Evolutionary conservation across 495 filamentous ascomycete genomes (phyloP).

Genomic region (Letharia lupina): DNA sequence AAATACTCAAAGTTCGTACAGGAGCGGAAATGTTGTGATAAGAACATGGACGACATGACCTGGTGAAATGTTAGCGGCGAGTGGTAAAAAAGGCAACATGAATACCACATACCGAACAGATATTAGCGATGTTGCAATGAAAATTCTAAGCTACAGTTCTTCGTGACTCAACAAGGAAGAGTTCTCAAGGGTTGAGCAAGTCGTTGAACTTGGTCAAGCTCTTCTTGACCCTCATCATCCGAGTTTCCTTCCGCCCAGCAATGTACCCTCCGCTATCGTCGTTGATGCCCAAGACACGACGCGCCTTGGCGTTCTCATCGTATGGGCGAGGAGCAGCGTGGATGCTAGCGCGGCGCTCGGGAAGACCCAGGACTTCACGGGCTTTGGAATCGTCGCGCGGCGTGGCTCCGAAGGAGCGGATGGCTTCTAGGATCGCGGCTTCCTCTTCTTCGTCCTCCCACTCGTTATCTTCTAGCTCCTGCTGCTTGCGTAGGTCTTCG

Average conservation of each 20-base stretch:
- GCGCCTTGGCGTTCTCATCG: slow-evolving; percentile 13
- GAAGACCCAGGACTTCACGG: slow-evolving; percentile 8
- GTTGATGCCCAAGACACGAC: slow-evolving; percentile 16
- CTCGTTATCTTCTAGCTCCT: slow-evolving; percentile 1
- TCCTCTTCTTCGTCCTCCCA: slow-evolving; percentile 8
- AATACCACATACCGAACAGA: not conserved
- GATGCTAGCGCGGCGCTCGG: not conserved
- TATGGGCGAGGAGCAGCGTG: not conserved
- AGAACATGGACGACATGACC: not conserved
- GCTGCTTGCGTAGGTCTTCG: slow-evolving; percentile 6
- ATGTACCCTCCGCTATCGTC: slow-evolving; percentile 10
- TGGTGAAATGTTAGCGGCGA: not conserved
- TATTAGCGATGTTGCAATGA: not conserved
- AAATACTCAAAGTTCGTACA: not conserved
- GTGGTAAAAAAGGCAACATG: too few species aligned
- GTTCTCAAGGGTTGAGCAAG: not conserved
- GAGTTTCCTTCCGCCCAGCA: slow-evolving; percentile 1
- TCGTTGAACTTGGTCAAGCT: slow-evolving; percentile 8
- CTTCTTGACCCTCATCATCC: slow-evolving; percentile 6
- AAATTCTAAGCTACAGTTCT: not conserved
- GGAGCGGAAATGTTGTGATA: not conserved
- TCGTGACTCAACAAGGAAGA: not conserved
- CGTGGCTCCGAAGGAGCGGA: not conserved
- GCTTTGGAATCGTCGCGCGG: slow-evolving; percentile 2
- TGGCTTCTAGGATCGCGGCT: slow-evolving; percentile 3